Conservation (phyloP, 2,329 filamentous ascomycete genomes). For the Penicillium vulpinum region DNA sequence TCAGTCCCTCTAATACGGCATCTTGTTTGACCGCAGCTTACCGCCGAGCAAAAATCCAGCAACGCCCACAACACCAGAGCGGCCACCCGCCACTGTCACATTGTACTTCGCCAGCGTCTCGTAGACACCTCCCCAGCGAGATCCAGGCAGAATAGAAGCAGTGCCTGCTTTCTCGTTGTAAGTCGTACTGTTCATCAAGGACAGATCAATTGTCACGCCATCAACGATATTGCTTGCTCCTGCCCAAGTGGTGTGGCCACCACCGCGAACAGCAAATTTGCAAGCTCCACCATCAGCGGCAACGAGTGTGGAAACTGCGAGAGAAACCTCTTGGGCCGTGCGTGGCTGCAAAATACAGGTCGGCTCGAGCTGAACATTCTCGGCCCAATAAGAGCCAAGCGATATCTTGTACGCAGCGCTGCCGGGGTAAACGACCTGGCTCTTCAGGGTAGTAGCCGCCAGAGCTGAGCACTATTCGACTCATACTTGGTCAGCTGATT, state of each 20-base stretch:
- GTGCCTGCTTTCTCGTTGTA: conserved; percentile 13
- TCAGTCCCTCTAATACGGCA: neutral
- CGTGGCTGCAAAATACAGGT: conserved; percentile 29
- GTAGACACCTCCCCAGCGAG: conserved; percentile 24
- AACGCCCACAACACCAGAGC: conserved; percentile 23
- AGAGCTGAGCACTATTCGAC: neutral
- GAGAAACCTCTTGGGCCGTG: conserved; percentile 24
- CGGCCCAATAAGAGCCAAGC: conserved; percentile 24
- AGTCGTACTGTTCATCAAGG: conserved; percentile 21
- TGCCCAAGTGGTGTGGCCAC: conserved; percentile 45
- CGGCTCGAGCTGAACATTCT: conserved; percentile 23
- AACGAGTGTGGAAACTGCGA: conserved; percentile 19
- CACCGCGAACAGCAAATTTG: conserved; percentile 41
- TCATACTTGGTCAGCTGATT: neutral
- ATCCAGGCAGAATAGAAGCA: conserved; percentile 20
- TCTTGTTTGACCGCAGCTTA: neutral
- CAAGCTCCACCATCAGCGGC: conserved; percentile 8
- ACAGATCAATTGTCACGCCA: conserved; percentile 48
- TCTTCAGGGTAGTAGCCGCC: neutral
- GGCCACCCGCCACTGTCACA: conserved; percentile 23
- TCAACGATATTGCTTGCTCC: conserved; percentile 44
- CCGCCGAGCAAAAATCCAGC: conserved; percentile 27
- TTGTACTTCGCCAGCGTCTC: conserved; percentile 9
- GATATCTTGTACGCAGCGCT: conserved; percentile 20
- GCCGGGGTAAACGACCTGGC: conserved; percentile 21